Conservation (phyloP, 2,329 filamentous ascomycete species). For the Arthrobotrys sinensis region DNA sequence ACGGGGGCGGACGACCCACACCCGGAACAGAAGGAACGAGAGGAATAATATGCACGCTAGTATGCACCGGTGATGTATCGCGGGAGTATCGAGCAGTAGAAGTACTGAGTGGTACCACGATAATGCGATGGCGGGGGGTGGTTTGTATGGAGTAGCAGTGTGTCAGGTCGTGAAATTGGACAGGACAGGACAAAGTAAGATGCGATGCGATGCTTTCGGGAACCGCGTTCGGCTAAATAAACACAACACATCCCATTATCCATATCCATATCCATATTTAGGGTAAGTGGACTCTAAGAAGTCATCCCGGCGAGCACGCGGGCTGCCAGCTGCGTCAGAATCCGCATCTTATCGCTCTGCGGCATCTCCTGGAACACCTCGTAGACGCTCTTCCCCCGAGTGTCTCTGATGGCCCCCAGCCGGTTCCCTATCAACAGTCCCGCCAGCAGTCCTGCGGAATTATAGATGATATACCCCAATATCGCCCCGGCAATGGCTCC, state of each 20-base stretch:
- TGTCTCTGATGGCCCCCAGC: constrained; percentile 87
- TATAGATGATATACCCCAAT: constrained; percentile 90
- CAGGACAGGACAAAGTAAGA: neutral
- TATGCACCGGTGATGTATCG: neutral
- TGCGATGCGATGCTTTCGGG: constrained; percentile 8
- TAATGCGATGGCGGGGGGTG: constrained; percentile 18
- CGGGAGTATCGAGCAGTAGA: neutral
- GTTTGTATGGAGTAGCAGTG: too few relatives aligned
- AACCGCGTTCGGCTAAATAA: constrained; percentile 10
- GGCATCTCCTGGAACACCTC: constrained; percentile 89
- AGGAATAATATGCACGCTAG: constrained; percentile 24
- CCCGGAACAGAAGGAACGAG: neutral
- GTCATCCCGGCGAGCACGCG: constrained; percentile 44
- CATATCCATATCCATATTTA: too few relatives aligned
- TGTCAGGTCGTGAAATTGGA: neutral
- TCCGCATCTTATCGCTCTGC: constrained; percentile 81
- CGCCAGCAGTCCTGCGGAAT: constrained; percentile 88
- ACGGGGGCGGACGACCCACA: neutral
- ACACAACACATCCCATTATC: neutral
- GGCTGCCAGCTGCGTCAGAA: constrained; percentile 46
- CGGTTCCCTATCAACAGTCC: constrained; percentile 93
- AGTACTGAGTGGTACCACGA: constrained; percentile 10
- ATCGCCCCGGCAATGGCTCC: constrained; percentile 89
- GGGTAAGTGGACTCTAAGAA: neutral
- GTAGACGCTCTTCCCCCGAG: constrained; percentile 95